A percentile compares a stretch with the other conserved stretches of the same genome.
These are phyloP conservation scores for Saccharomyces hybrid DNA, from an alignment of 1,139 yeast species.

Conservation along the genomic window DNA sequence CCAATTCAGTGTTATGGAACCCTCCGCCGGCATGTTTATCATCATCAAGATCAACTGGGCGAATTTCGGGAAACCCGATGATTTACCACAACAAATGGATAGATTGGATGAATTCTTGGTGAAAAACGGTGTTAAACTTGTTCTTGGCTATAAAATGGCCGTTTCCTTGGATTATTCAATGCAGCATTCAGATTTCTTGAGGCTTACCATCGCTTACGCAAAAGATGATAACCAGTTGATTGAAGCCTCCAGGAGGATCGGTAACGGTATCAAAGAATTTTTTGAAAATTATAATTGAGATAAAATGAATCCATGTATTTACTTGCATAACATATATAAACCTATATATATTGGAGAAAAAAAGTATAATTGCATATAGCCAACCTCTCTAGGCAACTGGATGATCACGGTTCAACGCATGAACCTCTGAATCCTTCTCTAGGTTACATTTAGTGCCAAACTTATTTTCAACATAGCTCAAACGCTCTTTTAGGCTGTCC, in stretches of 20 bases:
- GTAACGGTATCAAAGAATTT: conserved; percentile 42
- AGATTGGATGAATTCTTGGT: conserved; percentile 17
- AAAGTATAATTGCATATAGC: neutral
- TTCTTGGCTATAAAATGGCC: conserved; percentile 47
- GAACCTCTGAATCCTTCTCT: conserved; percentile 21
- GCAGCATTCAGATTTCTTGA: conserved; percentile 39
- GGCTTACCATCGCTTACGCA: conserved; percentile 51
- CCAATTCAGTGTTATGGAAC: conserved; percentile 46
- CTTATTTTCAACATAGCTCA: conserved; percentile 24
- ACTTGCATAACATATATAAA: neutral
- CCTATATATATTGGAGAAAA: too few species aligned
- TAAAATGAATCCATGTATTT: neutral
- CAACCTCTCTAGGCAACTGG: neutral
- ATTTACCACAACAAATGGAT: conserved; percentile 35
- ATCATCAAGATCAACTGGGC: conserved; percentile 42
- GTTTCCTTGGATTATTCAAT: conserved; percentile 34
- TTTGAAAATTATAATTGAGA: conserved; percentile 20
- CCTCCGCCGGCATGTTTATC: conserved; percentile 78
- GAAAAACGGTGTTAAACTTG: conserved; percentile 42
- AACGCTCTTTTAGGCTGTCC: conserved; percentile 18
- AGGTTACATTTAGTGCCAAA: conserved; percentile 11
- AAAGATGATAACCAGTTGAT: conserved; percentile 38
- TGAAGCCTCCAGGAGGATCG: conserved; percentile 45
- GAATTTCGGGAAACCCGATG: conserved; percentile 9
- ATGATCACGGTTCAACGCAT: conserved; percentile 7